Evolutionary conservation across 1,139 yeast genomes (phyloP).

Genomic region (Pichia sp.): DNA sequence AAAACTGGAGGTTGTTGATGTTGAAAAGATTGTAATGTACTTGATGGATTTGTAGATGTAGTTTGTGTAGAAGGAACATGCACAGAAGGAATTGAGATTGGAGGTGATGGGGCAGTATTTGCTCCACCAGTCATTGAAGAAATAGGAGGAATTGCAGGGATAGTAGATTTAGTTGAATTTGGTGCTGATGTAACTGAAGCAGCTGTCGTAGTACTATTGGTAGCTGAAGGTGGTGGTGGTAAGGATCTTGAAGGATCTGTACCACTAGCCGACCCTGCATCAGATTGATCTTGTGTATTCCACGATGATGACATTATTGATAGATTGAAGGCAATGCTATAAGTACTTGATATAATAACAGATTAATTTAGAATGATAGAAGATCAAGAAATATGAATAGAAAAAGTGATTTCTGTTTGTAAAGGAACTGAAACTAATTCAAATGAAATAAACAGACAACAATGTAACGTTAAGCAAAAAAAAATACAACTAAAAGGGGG

Average conservation of each 20-base stretch:
- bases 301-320: neutral
- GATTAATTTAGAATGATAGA: too few species aligned
- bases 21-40: slow-evolving; percentile 1
- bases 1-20: slow-evolving; percentile 40
- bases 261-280: neutral
- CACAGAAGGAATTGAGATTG: neutral
- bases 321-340: too few species aligned
- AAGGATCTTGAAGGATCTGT: neutral
- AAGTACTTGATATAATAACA: too few species aligned
- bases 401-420: too few species aligned
- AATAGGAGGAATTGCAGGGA: neutral
- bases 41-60: neutral
- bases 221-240: neutral
- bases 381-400: too few species aligned
- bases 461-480: too few species aligned
- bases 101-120: slow-evolving; percentile 3
- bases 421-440: too few species aligned
- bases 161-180: neutral
- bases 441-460: too few species aligned
- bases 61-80: neutral
- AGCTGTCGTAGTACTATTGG: neutral
- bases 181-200: neutral
- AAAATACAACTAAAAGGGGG: too few species aligned
- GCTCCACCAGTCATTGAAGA: neutral
- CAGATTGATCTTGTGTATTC: neutral